These are phyloP conservation scores for Hansenula sp. DNA, from an alignment of 1,139 yeast species.

Conservation along the genomic window DNA sequence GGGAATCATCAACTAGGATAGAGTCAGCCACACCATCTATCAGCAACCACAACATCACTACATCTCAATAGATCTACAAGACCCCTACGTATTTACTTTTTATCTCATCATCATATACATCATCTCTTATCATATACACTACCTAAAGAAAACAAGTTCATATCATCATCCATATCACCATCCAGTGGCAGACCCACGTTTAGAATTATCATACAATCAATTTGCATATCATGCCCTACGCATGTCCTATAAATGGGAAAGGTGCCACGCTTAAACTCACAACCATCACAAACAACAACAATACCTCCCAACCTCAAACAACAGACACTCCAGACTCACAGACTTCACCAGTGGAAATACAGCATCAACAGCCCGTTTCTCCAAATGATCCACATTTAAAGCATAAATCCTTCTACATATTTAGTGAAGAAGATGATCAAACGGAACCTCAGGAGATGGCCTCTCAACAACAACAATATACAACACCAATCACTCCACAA, in stretches of 20 bases:
- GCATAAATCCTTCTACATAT: constrained; percentile 2
- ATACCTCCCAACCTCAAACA: background rate
- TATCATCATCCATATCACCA: too few relatives aligned
- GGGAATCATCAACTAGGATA: too few relatives aligned
- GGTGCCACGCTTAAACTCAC: constrained; percentile 1
- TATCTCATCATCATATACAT: too few relatives aligned
- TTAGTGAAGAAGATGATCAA: constrained; percentile 10
- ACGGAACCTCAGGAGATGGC: background rate
- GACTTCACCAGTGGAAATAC: background rate
- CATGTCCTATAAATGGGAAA: constrained; percentile 5
- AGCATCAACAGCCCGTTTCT: background rate
- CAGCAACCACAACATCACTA: too few relatives aligned
- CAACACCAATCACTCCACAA: background rate
- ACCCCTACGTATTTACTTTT: too few relatives aligned
- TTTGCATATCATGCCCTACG: constrained; percentile 3
- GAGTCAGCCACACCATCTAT: too few relatives aligned
- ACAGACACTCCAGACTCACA: background rate
- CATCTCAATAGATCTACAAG: too few relatives aligned
- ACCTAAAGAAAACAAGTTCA: too few relatives aligned
- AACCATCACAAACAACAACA: too few relatives aligned
- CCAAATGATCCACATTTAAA: background rate
- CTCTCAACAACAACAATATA: background rate
- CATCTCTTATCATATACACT: too few relatives aligned
- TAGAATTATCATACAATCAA: background rate
- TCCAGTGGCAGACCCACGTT: too few relatives aligned